Evolutionary conservation across 768 basidiomycete species (phyloP), one percentile per base, ranked within the genome.

Genomic region (Suillus decipiens): DNA sequence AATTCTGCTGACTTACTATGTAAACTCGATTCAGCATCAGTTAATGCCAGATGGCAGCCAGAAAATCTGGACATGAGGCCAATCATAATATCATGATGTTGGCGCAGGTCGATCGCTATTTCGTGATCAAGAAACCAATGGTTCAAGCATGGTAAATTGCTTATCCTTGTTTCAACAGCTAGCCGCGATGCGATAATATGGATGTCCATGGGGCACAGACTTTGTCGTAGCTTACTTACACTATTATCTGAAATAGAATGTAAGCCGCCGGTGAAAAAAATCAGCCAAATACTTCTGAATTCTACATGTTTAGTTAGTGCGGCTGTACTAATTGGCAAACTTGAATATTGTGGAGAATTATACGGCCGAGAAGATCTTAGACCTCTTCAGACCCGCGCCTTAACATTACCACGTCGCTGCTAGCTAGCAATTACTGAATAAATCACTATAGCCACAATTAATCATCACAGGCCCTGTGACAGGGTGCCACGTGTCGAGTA

Each of bases 351-450:
- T 31, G 34, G 36, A 41, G 24, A 12, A 41, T 31, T 57, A 6
- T 41, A 28, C 56, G 11, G 37, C 55, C 37, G 55, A 39, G 55
- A 56, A 24, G 56, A 31, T 19, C 24, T 41, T 31, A 14, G 47
- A 48, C 47, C 47, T 45, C 43, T 48, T 48, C 37, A 39, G 10
- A 24, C n/a, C 55, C 56, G 17, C 56, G 56, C 24, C 17, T 39
- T 6, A 22, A 41, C 28, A 39, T 28, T 19, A 57, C 56, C 56
- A 57, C 56, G 56, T 57, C 17, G 56, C 39, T 57, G 39, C 17
- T 41, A 56, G 56, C 39, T 41, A 56, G 56, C 39, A 51, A 24
- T 8, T 24, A 39, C 37, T 10, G 55, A 57, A 39, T 41, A 28
- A 57, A 41, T 15, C 17, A 56, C 24, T 57, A 19, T 41, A 42